These are phyloP conservation scores for Penicillium sp. DNA, from an alignment of 2,329 filamentous ascomycete species.

Conservation along the genomic window DNA sequence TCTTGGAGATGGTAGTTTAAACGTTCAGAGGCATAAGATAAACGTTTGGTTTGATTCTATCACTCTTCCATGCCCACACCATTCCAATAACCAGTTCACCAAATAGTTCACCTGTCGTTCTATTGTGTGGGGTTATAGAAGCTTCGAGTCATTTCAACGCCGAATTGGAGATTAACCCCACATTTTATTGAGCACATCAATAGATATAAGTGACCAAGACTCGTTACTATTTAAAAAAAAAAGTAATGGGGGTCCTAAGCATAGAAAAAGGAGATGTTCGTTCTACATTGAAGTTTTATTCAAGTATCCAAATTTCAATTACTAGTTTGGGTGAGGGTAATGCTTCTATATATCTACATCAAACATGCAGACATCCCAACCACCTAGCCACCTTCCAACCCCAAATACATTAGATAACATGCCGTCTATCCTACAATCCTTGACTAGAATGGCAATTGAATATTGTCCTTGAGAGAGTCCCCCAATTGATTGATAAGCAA, in stretches of 20 bases:
- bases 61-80: background rate
- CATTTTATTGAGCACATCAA: no score
- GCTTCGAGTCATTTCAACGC: no score
- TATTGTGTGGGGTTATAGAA: background rate
- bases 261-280: background rate
- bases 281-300: background rate
- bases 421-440: background rate
- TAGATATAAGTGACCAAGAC: no score
- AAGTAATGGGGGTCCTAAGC: no score
- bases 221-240: background rate
- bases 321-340: background rate
- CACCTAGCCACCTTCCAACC: background rate
- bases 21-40: background rate
- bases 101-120: background rate
- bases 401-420: background rate
- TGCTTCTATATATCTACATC: background rate
- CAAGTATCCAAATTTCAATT: background rate
- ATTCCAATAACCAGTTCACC: background rate
- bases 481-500: conserved; percentile 3
- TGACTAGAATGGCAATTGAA: background rate
- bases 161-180: no score
- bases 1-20: conserved; percentile 23
- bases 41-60: no score
- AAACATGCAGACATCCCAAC: background rate
- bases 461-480: background rate